A percentile compares a stretch with the other conserved stretches of the same genome.
Evolutionary conservation across 257 asterid genomes (phyloP).

Genomic region (Solanum acaule): DNA sequence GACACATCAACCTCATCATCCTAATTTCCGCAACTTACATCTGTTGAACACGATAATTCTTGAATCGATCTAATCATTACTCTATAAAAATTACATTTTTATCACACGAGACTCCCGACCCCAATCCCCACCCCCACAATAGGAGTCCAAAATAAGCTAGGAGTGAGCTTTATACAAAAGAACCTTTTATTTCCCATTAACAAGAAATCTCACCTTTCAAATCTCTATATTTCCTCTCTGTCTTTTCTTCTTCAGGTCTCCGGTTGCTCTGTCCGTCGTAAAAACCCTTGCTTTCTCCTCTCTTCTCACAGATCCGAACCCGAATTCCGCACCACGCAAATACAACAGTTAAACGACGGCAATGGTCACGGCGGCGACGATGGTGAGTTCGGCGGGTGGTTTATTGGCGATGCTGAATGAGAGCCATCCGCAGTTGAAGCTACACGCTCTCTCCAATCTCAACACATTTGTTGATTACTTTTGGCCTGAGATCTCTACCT

Average conservation of each 20-base stretch:
- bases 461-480: slow-evolving; percentile 66
- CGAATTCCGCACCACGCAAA: too few relatives aligned
- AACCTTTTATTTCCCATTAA: background rate
- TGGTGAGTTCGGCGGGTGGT: slow-evolving; percentile 88
- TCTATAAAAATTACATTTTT: too few relatives aligned
- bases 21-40: background rate
- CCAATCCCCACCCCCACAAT: background rate
- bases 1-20: background rate
- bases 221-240: background rate
- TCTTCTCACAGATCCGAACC: background rate
- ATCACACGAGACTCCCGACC: too few relatives aligned
- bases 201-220: background rate
- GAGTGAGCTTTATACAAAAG: background rate
- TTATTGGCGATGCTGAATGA: slow-evolving; percentile 91
- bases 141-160: background rate
- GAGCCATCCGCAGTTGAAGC: slow-evolving; percentile 60
- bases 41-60: background rate
- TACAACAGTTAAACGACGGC: background rate
- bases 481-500: slow-evolving; percentile 95
- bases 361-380: slow-evolving; percentile 58
- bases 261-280: background rate
- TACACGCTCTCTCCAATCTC: slow-evolving; percentile 81
- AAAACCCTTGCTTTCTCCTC: background rate
- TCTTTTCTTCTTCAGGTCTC: background rate
- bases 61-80: fast-evolving